Percentiles rank a stretch among this genome's conserved stretches.
These are phyloP conservation scores for Perkinsela sp. DNA, from an alignment of 208 protist genomes.

Conservation along the genomic window DNA sequence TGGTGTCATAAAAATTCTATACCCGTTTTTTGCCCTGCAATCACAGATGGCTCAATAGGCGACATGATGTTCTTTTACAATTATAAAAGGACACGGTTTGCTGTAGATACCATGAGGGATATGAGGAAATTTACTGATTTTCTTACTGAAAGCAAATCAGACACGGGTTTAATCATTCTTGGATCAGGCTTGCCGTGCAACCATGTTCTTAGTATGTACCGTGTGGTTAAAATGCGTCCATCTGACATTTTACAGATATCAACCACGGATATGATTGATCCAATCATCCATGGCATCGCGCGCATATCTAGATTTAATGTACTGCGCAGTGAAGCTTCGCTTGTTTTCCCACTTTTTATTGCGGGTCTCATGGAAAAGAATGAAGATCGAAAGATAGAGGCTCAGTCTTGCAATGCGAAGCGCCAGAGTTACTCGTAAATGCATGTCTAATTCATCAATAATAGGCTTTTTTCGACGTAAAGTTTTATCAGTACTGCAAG, in stretches of 20 bases:
- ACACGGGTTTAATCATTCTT: slow-evolving; percentile 11
- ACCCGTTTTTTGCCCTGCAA: slow-evolving; percentile 91
- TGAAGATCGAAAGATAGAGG: too few relatives aligned
- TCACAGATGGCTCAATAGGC: slow-evolving; percentile 95
- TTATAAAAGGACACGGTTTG: slow-evolving; percentile 78
- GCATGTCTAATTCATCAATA: too few relatives aligned
- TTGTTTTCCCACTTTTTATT: too few relatives aligned
- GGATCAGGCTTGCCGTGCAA: slow-evolving; percentile 20
- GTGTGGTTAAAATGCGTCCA: slow-evolving; percentile 8
- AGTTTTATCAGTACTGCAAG: too few relatives aligned
- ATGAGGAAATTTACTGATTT: slow-evolving; percentile 20
- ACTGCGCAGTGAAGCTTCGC: too few relatives aligned
- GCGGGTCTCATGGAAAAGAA: too few relatives aligned
- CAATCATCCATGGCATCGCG: too few relatives aligned
- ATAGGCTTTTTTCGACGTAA: too few relatives aligned
- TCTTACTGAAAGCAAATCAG: not conserved
- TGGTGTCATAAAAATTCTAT: slow-evolving; percentile 94
- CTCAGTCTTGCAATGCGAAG: too few relatives aligned
- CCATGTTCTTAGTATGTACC: slow-evolving; percentile 16
- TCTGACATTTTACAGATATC: slow-evolving; percentile 26
- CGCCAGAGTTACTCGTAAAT: too few relatives aligned
- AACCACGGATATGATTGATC: not conserved
- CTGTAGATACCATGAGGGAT: slow-evolving; percentile 76
- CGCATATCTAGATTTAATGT: too few relatives aligned
- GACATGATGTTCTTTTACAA: slow-evolving; percentile 99